Evolutionary conservation across 805 yeast genomes (phyloP), one percentile per base, ranked within the genome.

Genomic region (Pichia cephalocereana): DNA sequence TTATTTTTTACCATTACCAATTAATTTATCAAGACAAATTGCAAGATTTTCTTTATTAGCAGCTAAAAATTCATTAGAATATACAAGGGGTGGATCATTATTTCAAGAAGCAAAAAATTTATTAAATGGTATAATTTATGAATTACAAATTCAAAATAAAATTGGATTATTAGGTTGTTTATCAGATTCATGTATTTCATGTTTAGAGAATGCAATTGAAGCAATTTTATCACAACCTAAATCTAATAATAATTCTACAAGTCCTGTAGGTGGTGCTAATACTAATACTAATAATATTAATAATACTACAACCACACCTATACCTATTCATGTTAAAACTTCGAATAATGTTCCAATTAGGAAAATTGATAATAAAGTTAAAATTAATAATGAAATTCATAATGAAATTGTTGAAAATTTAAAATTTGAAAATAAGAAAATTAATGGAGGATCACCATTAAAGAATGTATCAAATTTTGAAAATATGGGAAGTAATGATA

Each of bases 41-140:
- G 79, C 86, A 3, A 68, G 88, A 43, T 73, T 82, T 53, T 71
- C 84, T 0, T 67, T 85, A 31, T 57, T 83, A 43, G 83, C 82
- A 28, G 87, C 89, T 0, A 78, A 79, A 53, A 89, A 95, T 15
- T 78, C 88, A 0, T 68, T 89, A 48, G 96, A 88, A 53, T 87
- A 86, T 60, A 80, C 86, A 2, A 79, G 86, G 60, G 88, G 89
- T 38, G 96, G 96, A 0, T 81, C 91, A 1, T 65, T 88, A 47
- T 80, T 82, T 59, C 85, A 79, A 58, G 88, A 82, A 45, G 79
- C 82, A 59, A 83, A 79, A 54, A 71, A 65, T 34, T 66, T 85
- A 43, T 64, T 88, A 43, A 63, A 70, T 19, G 74, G 69, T 31
- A 70, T 80, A 3, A 63, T 82, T 2, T 65, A 69, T 23, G 77